Evolutionary conservation across 2,329 filamentous ascomycete species (phyloP).

Genomic region (Orbilia javanica): DNA sequence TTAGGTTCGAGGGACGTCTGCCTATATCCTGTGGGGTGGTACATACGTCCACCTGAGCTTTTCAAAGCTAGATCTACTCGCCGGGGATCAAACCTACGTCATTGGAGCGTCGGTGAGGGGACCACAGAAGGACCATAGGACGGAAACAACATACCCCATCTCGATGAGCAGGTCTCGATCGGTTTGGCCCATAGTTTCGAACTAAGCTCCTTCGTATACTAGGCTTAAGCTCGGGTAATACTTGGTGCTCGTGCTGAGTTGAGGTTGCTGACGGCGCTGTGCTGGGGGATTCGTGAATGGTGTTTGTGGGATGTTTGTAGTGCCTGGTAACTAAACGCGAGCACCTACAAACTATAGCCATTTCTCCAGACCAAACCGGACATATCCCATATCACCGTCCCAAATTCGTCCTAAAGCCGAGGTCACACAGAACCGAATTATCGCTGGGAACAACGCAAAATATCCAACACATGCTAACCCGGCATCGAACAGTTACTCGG

Average conservation of each 20-base stretch:
- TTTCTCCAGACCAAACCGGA: no score
- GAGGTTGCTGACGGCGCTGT: not conserved
- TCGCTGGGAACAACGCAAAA: not conserved
- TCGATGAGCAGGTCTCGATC: slow-evolving; percentile 75
- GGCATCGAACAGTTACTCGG: no score
- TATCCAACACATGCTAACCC: not conserved
- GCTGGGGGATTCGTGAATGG: not conserved
- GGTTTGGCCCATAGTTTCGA: slow-evolving; percentile 69
- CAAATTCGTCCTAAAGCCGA: not conserved
- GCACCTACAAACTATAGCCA: not conserved
- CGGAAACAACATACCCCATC: slow-evolving; percentile 69
- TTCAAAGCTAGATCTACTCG: slow-evolving; percentile 86
- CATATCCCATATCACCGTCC: not conserved
- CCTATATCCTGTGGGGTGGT: slow-evolving; percentile 19
- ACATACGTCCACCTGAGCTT: slow-evolving; percentile 81
- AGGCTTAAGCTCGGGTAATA: no score
- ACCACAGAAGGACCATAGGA: not conserved
- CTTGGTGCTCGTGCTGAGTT: not conserved
- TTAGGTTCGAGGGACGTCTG: not conserved
- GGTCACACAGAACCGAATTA: not conserved
- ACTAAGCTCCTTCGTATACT: not conserved
- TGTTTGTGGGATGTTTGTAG: no score
- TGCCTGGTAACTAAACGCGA: not conserved
- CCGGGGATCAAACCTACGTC: slow-evolving; percentile 77
- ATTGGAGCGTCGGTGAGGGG: not conserved